Evolutionary conservation across 345 rosid genomes (phyloP).

Genomic region (sweet orange (Citrus sinensis)): DVS_A1.0 CM039168.1:23392501-23393000

Average conservation of each 20-base stretch:
- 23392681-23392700: slow-evolving; percentile 5
- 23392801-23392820: not conserved
- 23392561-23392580: not conserved
- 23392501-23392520: slow-evolving; percentile 23
- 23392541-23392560: not conserved
- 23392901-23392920: slow-evolving; percentile 9
- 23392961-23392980: slow-evolving; percentile 18
- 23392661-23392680: slow-evolving; percentile 29
- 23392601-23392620: slow-evolving; percentile 17
- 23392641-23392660: slow-evolving; percentile 41
- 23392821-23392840: not conserved
- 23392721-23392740: slow-evolving; percentile 15
- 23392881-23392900: not conserved
- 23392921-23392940: slow-evolving; percentile 19
- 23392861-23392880: not conserved
- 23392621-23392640: slow-evolving; percentile 32
- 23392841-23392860: not conserved
- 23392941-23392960: slow-evolving; percentile 17
- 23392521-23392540: slow-evolving; percentile 12
- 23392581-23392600: slow-evolving; percentile 5
- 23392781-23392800: not conserved
- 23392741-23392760: slow-evolving; percentile 13
- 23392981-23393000: not conserved
- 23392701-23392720: slow-evolving; percentile 33
- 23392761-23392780: no score